Base-by-base conservation (phyloP, 495 filamentous ascomycete species). In the Talaromyces stipitatus region DNA sequence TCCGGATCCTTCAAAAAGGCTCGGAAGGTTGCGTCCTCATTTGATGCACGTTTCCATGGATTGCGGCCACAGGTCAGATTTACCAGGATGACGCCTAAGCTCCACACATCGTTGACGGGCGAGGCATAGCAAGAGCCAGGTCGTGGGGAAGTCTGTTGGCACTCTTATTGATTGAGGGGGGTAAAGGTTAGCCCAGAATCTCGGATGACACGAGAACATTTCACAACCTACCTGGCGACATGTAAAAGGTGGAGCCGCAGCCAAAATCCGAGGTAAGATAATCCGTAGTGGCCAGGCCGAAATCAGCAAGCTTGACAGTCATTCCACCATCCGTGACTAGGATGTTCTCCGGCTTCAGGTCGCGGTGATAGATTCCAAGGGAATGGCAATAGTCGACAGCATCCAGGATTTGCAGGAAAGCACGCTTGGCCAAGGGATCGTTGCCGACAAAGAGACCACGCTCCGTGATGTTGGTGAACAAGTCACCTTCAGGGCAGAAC, bases 171-270 rank as follows among this genome's bases (percentile, higher is more conserved):
- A 62, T 65, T 8, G n/a, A n/a, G n/a, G n/a, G n/a, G n/a, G n/a
- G n/a, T n/a, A n/a, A n/a, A n/a, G n/a, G 41, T 59, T 27, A 62
- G 43, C 58, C 28, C 24, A 24, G 24, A 27, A 36, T 60, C 54
- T 28, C 45, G 50, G 52, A 54, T 48, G 22, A 23, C 55, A 58
- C 43, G 6, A n/a, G 4, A 29, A 50, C 10, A 27, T 32, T 48
- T 14, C 33, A 33, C 55, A 62, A 50, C 81, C 73, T 89, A 97
- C 94, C 94, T 82, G 94, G 94, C 57, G 88, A 92, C 95, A 97
- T 97, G 77, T 99, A 97, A 69, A 99, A 97, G 12, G 94, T 97
- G 16, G 92, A 97, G 50, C 94, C 94, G 71, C 95, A 99, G 56
- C 95, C 95, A 72, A 95, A 97, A 70, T 99, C 94, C 59, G 91